These are phyloP conservation scores for Zygnema circumcarinatum DNA, from an alignment of 139 green algal genomes.

Conservation along the genomic window DNA sequence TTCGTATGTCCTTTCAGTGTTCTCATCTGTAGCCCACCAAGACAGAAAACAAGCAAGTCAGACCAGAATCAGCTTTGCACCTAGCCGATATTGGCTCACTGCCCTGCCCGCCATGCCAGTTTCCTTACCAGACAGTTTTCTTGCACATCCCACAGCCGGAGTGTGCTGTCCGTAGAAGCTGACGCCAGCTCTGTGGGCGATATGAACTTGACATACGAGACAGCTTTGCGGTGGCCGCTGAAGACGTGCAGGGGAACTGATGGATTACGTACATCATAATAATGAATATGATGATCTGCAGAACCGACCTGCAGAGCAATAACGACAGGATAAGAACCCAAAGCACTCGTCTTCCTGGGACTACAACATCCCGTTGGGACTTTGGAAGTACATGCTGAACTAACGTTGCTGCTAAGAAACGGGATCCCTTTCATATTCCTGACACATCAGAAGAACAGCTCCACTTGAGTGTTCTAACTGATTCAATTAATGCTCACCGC, in stretches of 20 bases:
- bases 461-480: no score
- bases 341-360: no score
- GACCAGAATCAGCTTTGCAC: background rate
- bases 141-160: constrained; percentile 62
- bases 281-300: constrained; percentile 79
- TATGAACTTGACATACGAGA: constrained; percentile 89
- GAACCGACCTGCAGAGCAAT: constrained; percentile 72
- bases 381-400: no score
- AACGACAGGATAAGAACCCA: background rate
- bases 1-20: constrained; percentile 81
- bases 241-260: constrained; percentile 64
- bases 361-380: no score
- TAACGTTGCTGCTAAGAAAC: no score
- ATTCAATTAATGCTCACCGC: constrained; percentile 64
- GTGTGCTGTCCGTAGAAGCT: constrained; percentile 87
- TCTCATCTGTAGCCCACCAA: constrained; percentile 34
- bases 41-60: background rate
- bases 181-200: constrained; percentile 73
- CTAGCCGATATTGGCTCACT: background rate
- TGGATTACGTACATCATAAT: constrained; percentile 79
- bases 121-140: constrained; percentile 50
- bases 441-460: no score
- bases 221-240: constrained; percentile 71
- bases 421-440: no score
- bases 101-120: no score